Conservation (phyloP, 768 basidiomycete genomes). For the Goffeauzyma gilvescens region DNA sequence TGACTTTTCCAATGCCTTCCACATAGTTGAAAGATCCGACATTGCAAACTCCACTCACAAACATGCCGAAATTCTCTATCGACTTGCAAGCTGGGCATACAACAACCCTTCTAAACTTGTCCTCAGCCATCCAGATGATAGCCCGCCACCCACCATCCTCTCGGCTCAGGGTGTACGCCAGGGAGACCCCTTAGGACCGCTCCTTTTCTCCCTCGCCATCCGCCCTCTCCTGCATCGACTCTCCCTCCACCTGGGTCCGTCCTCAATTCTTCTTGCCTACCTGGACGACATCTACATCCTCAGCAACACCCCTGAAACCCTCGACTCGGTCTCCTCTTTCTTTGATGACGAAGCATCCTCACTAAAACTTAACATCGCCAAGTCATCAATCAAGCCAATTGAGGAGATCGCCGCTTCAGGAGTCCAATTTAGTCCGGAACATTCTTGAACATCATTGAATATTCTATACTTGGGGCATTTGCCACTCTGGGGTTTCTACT, state of each 20-base stretch:
- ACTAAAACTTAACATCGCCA: slow-evolving; percentile 4
- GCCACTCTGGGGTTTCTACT: too few relatives aligned
- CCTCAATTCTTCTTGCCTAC: slow-evolving; percentile 11
- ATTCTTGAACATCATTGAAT: too few relatives aligned
- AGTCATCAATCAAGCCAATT: slow-evolving; percentile 1
- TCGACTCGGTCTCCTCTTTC: slow-evolving; percentile 1
- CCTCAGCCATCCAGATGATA: too few relatives aligned
- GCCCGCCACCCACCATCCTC: too few relatives aligned
- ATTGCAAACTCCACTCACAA: slow-evolving; percentile 3
- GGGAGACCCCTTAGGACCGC: slow-evolving; percentile 15
- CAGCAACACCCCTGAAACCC: not conserved
- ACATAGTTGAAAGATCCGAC: slow-evolving; percentile 1
- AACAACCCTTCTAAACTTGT: not conserved
- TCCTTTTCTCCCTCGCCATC: slow-evolving; percentile 13
- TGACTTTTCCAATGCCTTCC: slow-evolving; percentile 20
- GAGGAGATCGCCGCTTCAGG: not conserved
- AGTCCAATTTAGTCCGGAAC: too few relatives aligned
- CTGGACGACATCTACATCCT: slow-evolving; percentile 17
- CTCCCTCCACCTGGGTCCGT: slow-evolving; percentile 4
- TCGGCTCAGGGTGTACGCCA: slow-evolving; percentile 17
- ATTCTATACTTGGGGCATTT: too few relatives aligned
- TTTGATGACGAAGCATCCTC: not conserved
- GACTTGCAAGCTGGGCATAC: slow-evolving; percentile 5
- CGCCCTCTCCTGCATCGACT: slow-evolving; percentile 9
- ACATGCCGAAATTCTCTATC: slow-evolving; percentile 11